Percentiles rank a stretch among this genome's conserved stretches.
These are phyloP conservation scores for Floccularia luteovirens DNA, from an alignment of 768 basidiomycete genomes.

Conservation along the genomic window DNA sequence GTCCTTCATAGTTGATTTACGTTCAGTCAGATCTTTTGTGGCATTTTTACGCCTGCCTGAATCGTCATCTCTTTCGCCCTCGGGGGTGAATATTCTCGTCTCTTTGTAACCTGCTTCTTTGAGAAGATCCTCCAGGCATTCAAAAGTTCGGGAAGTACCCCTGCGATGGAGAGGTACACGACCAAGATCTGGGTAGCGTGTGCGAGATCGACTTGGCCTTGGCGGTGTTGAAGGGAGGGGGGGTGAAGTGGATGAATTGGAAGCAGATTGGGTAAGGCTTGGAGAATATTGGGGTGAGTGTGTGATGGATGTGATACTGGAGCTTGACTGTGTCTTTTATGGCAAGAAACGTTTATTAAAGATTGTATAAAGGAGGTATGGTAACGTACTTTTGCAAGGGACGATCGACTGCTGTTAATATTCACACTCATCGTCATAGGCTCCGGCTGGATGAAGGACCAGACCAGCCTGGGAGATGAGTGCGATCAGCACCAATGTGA, in stretches of 20 bases:
- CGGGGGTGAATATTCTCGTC: conserved; percentile 84
- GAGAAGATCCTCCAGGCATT: conserved; percentile 79
- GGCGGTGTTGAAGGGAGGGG: conserved; percentile 35
- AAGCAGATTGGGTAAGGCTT: conserved; percentile 31
- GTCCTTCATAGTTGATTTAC: conserved; percentile 25
- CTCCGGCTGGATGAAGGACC: no score
- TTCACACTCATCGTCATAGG: no score
- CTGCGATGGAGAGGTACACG: conserved; percentile 72
- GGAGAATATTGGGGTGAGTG: conserved; percentile 29
- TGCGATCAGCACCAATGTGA: no score
- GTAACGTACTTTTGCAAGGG: no score
- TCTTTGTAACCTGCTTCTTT: conserved; percentile 90
- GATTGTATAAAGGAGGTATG: no score
- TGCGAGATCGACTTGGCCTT: conserved; percentile 27
- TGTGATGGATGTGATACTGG: no score
- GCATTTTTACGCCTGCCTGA: conserved; percentile 15
- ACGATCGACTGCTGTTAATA: no score
- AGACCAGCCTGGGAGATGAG: no score
- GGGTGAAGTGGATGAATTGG: conserved; percentile 32
- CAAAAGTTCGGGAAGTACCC: conserved; percentile 76
- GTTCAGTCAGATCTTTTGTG: conserved; percentile 24
- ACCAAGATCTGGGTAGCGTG: conserved; percentile 55
- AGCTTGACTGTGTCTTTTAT: no score
- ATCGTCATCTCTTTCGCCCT: conserved; percentile 46
- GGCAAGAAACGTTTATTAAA: no score